Percentiles rank a stretch among this genome's conserved stretches.
Evolutionary conservation across 805 yeast genomes (phyloP).

Genomic region (Vanderwaltozyma tropicalis): DNA sequence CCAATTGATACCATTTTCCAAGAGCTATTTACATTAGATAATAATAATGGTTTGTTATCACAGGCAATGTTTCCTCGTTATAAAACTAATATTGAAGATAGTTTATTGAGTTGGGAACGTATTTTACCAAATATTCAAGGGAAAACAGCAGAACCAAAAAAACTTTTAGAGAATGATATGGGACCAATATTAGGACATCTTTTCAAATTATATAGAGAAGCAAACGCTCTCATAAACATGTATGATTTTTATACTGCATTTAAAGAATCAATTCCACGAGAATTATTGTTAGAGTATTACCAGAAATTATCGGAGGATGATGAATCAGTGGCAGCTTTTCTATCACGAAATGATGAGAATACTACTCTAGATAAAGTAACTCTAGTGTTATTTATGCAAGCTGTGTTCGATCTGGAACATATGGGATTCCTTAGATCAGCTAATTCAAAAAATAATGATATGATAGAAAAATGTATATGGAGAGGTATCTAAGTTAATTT

Average conservation of each 20-base stretch:
- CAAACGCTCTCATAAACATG: slow-evolving; percentile 56
- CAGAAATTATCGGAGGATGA: slow-evolving; percentile 18
- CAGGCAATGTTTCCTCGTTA: slow-evolving; percentile 26
- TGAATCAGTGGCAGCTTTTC: slow-evolving; percentile 20
- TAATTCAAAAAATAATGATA: slow-evolving; percentile 27
- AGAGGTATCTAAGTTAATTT: slow-evolving; percentile 29
- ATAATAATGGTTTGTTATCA: slow-evolving; percentile 23
- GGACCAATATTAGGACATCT: slow-evolving; percentile 49
- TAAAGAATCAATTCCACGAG: slow-evolving; percentile 36
- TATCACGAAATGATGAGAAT: slow-evolving; percentile 15
- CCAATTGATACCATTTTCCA: slow-evolving; percentile 26
- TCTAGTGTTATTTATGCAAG: slow-evolving; percentile 66
- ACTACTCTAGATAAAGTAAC: slow-evolving; percentile 51
- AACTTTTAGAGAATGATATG: slow-evolving; percentile 27
- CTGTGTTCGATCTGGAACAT: slow-evolving; percentile 56
- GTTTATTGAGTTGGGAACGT: slow-evolving; percentile 24
- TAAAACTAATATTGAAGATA: slow-evolving; percentile 25
- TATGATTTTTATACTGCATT: slow-evolving; percentile 60
- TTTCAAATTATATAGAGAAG: slow-evolving; percentile 67
- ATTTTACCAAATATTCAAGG: slow-evolving; percentile 9
- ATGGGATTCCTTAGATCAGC: slow-evolving; percentile 61
- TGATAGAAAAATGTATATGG: slow-evolving; percentile 27
- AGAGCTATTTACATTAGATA: slow-evolving; percentile 27
- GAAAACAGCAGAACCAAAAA: slow-evolving; percentile 8
- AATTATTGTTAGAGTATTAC: slow-evolving; percentile 20